A percentile compares a stretch with the other conserved stretches of the same genome.
phyloP scores from a whole-genome alignment of 78 protist species.

The Dictyostelium citrinum region DNA sequence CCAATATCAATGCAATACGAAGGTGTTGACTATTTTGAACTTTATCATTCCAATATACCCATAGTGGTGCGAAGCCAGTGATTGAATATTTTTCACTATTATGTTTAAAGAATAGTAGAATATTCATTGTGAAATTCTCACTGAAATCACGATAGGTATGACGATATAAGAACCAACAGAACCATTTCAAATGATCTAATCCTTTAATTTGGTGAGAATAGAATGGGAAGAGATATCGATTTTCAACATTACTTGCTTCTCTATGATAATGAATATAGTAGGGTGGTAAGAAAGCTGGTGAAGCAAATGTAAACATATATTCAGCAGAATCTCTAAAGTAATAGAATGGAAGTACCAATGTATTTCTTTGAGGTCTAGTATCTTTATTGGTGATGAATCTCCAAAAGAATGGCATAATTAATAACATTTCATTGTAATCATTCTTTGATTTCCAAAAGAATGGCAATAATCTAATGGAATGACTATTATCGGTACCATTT shows the following conservation, averaged over 20 bases:
- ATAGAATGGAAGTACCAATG: slow-evolving; percentile 56
- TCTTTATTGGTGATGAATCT: slow-evolving; percentile 50
- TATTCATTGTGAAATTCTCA: slow-evolving; percentile 34
- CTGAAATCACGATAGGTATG: slow-evolving; percentile 56
- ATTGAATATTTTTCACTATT: background rate
- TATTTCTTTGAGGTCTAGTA: slow-evolving; percentile 46
- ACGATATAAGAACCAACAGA: slow-evolving; percentile 35
- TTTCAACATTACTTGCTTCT: slow-evolving; percentile 43
- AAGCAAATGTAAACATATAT: slow-evolving; percentile 37
- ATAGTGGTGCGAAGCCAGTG: slow-evolving; percentile 38
- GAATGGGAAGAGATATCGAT: slow-evolving; percentile 61
- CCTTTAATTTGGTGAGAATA: slow-evolving; percentile 70
- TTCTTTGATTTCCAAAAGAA: slow-evolving; percentile 46
- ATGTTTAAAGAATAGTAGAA: slow-evolving; percentile 25
- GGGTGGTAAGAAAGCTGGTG: slow-evolving; percentile 64
- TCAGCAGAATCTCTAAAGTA: slow-evolving; percentile 61
- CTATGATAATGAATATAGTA: slow-evolving; percentile 66
- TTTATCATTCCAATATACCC: slow-evolving; percentile 20
- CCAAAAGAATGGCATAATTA: slow-evolving; percentile 73
- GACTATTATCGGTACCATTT: background rate
- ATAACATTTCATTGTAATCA: slow-evolving; percentile 23
- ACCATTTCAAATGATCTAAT: slow-evolving; percentile 59
- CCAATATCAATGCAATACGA: background rate
- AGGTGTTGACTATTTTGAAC: slow-evolving; percentile 6
- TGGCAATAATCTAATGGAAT: slow-evolving; percentile 28